Percentiles rank a stretch among this genome's conserved stretches.
phyloP scores from a whole-genome alignment of 805 yeast species.

The Sungouiella thailandica region DNA sequence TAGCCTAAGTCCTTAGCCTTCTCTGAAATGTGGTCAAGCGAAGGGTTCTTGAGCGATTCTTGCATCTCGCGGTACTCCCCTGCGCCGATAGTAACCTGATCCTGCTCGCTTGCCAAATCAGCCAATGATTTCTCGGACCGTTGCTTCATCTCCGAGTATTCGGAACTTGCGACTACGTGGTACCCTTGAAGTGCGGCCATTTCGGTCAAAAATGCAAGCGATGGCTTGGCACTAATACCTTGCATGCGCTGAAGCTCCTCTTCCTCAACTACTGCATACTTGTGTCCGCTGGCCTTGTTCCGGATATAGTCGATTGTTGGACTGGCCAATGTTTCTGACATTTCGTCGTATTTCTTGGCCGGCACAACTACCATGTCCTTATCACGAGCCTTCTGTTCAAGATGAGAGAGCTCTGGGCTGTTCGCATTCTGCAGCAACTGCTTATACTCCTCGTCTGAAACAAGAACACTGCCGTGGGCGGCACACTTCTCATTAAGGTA shows the following conservation, averaged over 20 bases:
- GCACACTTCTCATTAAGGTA: conserved; percentile 4
- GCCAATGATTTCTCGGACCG: conserved; percentile 3
- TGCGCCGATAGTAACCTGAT: conserved; percentile 2
- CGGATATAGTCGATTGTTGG: conserved; percentile 4
- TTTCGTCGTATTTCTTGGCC: neutral
- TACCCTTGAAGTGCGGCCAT: conserved; percentile 5
- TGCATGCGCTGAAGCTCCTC: neutral
- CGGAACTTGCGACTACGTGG: conserved; percentile 1
- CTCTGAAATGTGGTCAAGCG: conserved; percentile 4
- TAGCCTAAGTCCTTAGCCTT: conserved; percentile 3
- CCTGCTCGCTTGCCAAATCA: conserved; percentile 9
- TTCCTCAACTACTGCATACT: neutral
- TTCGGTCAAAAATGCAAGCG: conserved; percentile 4
- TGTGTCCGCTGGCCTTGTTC: conserved; percentile 2
- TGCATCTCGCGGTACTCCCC: conserved; percentile 6
- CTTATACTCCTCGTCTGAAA: conserved; percentile 1
- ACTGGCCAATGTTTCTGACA: neutral
- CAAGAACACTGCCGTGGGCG: conserved; percentile 4
- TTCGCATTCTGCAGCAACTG: neutral
- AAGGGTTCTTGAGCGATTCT: conserved; percentile 5
- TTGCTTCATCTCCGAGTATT: conserved; percentile 1
- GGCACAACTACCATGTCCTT: neutral
- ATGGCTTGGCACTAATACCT: conserved; percentile 4
- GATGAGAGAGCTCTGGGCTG: neutral
- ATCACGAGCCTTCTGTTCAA: conserved; percentile 3